Evolutionary conservation across 2,329 filamentous ascomycete genomes (phyloP), one percentile per base, ranked within the genome.

Genomic region (Xylariaceae sp.): DNA sequence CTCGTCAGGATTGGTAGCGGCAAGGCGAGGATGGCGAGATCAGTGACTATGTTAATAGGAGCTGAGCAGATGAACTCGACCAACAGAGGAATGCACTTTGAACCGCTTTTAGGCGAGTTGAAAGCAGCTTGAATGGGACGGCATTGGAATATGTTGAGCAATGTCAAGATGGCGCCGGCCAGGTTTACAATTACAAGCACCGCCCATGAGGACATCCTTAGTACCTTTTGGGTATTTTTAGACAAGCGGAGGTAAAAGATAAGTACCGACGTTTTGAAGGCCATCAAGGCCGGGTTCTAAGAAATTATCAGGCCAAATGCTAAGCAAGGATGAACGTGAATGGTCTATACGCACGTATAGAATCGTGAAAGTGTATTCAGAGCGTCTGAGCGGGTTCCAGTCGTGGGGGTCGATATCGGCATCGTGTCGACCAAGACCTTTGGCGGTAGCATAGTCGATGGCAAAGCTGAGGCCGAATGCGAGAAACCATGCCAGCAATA

Each of bases 101-200:
- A 10, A 68, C 68, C 3, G 75, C 67, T 3, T 68, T 71, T 64
- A 8, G 67, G 67, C 2, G 73, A 65, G 60, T 78, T 74, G 76
- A 90, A 96, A 10, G 86, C 88, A 30, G 89, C 88, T n/a, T 73
- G 69, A 34, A 92, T 76, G 0, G 93, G 93, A 1, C 74, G 77
- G 72, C 93, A 97, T 76, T 96, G 92, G 65, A 96, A 90, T 65
- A 93, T 84, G 71, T 93, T 95, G 72, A 96, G 80, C 37, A 96
- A 81, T 0, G 92, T 96, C 65, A 97, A 79, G 11, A 92, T 88
- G 17, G 86, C 67, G 11, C 92, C 92, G 35, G 89, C 88, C 6
- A 87, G 71, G 68, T 94, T 95, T 71, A 96, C 91, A 18, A 96
- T 80, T 52, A 78, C 79, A 1, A 97, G 77, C 0, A 89, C 91